A percentile compares a stretch with the other conserved stretches of the same genome.
Conservation (phyloP, 225 moss, liverwort and hornwort genomes). For the Straminergon stramineum region DNA sequence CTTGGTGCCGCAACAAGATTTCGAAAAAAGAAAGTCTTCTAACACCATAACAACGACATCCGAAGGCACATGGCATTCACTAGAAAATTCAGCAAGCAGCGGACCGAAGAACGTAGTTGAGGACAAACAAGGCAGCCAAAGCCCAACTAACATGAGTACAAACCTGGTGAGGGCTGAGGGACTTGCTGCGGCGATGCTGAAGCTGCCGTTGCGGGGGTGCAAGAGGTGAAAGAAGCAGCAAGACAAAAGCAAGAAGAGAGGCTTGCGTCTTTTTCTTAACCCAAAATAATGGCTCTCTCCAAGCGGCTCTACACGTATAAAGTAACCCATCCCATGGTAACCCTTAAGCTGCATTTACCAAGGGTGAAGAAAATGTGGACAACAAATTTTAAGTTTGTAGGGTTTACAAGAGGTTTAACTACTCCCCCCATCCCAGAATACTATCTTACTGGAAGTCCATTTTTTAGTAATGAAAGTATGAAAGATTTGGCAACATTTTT, state of each 20-base stretch:
- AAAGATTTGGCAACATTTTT: background rate
- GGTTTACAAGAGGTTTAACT: background rate
- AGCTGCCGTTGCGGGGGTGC: background rate
- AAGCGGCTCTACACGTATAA: background rate
- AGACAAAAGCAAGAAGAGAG: background rate
- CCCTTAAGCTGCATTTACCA: background rate
- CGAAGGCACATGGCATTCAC: background rate
- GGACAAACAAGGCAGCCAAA: background rate
- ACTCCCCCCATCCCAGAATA: background rate
- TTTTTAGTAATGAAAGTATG: background rate
- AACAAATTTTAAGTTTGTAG: background rate
- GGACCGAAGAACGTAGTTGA: background rate
- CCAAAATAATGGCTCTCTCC: background rate
- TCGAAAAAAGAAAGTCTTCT: background rate
- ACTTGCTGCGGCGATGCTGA: background rate
- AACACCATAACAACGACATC: background rate
- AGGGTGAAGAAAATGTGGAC: background rate
- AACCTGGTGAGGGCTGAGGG: background rate
- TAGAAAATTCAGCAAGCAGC: background rate
- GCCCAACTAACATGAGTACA: background rate
- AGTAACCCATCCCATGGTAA: background rate
- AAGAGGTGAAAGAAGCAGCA: background rate
- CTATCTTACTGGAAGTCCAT: rapidly evolving
- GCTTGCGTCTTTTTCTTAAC: background rate
- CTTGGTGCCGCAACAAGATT: background rate